Conservation (phyloP, 495 filamentous ascomycete species). For the Evernia prunastri region DNA sequence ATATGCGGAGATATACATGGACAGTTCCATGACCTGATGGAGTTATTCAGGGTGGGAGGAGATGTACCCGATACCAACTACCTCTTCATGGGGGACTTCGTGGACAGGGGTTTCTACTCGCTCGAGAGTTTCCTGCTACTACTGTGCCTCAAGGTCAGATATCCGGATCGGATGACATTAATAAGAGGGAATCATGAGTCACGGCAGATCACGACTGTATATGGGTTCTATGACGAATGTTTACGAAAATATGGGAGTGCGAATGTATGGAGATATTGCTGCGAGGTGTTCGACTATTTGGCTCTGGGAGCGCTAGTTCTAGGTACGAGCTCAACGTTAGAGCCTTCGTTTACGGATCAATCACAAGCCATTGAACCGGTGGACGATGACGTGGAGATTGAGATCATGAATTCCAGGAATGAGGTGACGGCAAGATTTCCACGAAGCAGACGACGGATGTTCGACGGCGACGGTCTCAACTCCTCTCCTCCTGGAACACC, state of each 20-base stretch:
- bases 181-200: slow-evolving; percentile 98
- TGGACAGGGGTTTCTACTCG: slow-evolving; percentile 97
- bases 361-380: slow-evolving; percentile 43
- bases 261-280: slow-evolving; percentile 98
- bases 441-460: slow-evolving; percentile 40
- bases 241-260: slow-evolving; percentile 94
- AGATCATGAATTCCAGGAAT: slow-evolving; percentile 77
- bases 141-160: slow-evolving; percentile 92
- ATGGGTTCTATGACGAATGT: slow-evolving; percentile 98
- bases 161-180: slow-evolving; percentile 94
- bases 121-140: slow-evolving; percentile 93
- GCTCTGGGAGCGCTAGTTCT: slow-evolving; percentile 91
- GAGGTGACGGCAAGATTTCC: slow-evolving; percentile 68
- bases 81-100: slow-evolving; percentile 98
- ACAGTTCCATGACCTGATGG: slow-evolving; percentile 98
- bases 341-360: slow-evolving; percentile 43
- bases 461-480: slow-evolving; percentile 14
- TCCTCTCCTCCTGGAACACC: slow-evolving; percentile 41
- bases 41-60: slow-evolving; percentile 91
- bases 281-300: slow-evolving; percentile 97
- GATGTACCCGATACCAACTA: slow-evolving; percentile 97
- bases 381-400: slow-evolving; percentile 77
- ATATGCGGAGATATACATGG: slow-evolving; percentile 99
- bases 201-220: slow-evolving; percentile 94
- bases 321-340: slow-evolving; percentile 71